Base-by-base conservation (phyloP, 345 rosid genomes). In the Salix purpurea region DNA sequence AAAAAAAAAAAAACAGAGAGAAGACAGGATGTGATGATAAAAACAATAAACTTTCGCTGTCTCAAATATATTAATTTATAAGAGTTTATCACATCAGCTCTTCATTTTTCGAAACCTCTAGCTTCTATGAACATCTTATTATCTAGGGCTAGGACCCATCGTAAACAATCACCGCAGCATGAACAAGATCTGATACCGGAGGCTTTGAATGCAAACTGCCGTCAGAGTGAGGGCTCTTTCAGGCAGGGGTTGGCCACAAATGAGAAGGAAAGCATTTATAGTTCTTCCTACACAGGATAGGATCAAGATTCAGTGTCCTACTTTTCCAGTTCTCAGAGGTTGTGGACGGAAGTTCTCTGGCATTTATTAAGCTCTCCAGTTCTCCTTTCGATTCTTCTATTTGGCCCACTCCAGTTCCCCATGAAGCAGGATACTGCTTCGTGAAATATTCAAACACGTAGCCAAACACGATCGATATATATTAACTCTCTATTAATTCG, bases 131-230 rank as follows among this genome's bases (percentile, higher is more conserved):
- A 30, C 32, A 30, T 30, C 32, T 2, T 30, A 30, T 30, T 30
- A 4, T 4, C 0, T 34, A 34, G 37, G 37, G 6, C 1, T 30
- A 18, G 76, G 76, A 14, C 40, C 56, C 58, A 39, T 16, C 13
- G 12, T 2, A 42, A 62, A 48, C 6, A 10, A 18, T 44, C 65
- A 37, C 67, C 67, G 60, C 54, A 60, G 26, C 30, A 54, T 39
- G n/a, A 18, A 3, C 4, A 58, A 40, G 4, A 26, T 11, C 37
- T 37, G n/a, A 12, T 13, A 8, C 44, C 9, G 28, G 21, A 65
- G 61, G 77, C 65, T 24, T 67, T 67, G 66, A 54, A 76, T 76
- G 74, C 65, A 16, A 74, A n/a, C 65, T 80, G 62, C 84, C 86
- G 74, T 69, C 23, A 15, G 46, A 48, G 48, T 61, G 42, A 76